Conservation (phyloP, 768 basidiomycete species). For the Clavaria fumosa region DNA sequence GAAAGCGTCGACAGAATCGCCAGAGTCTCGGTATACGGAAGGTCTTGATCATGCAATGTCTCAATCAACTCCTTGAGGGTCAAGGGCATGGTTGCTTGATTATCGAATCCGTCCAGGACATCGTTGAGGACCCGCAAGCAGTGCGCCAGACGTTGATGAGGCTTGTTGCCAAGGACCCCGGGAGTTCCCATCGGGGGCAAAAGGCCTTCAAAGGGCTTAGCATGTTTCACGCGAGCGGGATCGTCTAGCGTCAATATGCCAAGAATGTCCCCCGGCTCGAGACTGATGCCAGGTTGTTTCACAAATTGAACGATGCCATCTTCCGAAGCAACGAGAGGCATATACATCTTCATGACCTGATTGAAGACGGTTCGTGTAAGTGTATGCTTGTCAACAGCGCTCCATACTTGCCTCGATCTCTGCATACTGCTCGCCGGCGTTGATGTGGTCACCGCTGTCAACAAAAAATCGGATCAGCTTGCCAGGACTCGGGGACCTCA, state of each 20-base stretch:
- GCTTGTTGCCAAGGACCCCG: constrained; percentile 73
- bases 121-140: constrained; percentile 70
- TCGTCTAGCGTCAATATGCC: constrained; percentile 95
- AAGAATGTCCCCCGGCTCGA: constrained; percentile 93
- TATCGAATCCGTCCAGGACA: constrained; percentile 94
- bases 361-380: constrained; percentile 5
- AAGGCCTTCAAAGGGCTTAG: constrained; percentile 94
- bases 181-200: constrained; percentile 80
- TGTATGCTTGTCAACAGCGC: constrained; percentile 2
- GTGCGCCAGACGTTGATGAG: constrained; percentile 70
- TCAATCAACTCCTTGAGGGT: constrained; percentile 79
- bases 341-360: constrained; percentile 99
- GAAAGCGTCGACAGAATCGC: constrained; percentile 79
- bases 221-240: constrained; percentile 91
- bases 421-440: constrained; percentile 92
- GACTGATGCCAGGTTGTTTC: constrained; percentile 94
- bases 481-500: constrained; percentile 90
- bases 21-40: constrained; percentile 76
- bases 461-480: constrained; percentile 91
- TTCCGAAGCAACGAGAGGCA: constrained; percentile 90
- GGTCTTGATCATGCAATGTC: constrained; percentile 68
- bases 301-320: constrained; percentile 91
- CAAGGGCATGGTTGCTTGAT: constrained; percentile 76
- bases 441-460: constrained; percentile 94
- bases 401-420: constrained; percentile 75